These are phyloP conservation scores for Candida gigantensis DNA, from an alignment of 1,139 yeast genomes.

Conservation along the genomic window DNA sequence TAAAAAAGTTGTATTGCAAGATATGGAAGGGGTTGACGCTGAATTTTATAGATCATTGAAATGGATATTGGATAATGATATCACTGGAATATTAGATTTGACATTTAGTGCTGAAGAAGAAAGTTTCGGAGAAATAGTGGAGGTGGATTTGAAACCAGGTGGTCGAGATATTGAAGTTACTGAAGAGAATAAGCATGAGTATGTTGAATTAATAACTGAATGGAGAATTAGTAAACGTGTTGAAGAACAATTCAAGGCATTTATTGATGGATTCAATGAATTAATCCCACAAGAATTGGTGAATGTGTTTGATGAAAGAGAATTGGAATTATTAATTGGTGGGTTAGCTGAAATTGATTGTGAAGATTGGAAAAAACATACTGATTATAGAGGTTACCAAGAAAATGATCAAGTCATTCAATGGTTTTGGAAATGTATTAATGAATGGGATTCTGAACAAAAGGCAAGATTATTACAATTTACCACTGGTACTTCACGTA, in stretches of 20 bases:
- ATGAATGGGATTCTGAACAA: constrained; percentile 95
- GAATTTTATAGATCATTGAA: constrained; percentile 92
- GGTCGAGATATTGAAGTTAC: constrained; percentile 90
- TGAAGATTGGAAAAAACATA: constrained; percentile 98
- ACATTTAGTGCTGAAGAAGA: constrained; percentile 96
- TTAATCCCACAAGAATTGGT: constrained; percentile 95
- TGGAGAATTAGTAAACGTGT: constrained; percentile 95
- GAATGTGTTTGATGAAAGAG: constrained; percentile 96
- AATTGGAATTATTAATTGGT: constrained; percentile 91
- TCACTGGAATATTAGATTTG: constrained; percentile 75
- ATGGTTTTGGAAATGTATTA: constrained; percentile 97
- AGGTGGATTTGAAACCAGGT: constrained; percentile 84
- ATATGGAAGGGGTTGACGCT: constrained; percentile 98
- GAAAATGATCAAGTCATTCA: constrained; percentile 94
- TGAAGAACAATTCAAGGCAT: constrained; percentile 93
- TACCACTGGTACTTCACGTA: constrained; percentile 98
- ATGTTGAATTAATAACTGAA: constrained; percentile 91
- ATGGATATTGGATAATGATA: constrained; percentile 95
- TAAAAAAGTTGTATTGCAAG: constrained; percentile 91
- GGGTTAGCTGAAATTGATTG: constrained; percentile 98
- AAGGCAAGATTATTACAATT: constrained; percentile 93
- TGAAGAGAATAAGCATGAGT: constrained; percentile 75
- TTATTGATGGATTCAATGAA: constrained; percentile 96
- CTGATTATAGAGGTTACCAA: constrained; percentile 96
- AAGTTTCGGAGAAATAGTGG: constrained; percentile 89